Percentiles rank a stretch among this genome's conserved stretches.
These are phyloP conservation scores for Trichaptum fuscoviolaceum DNA, from an alignment of 768 basidiomycete species.

Conservation along the genomic window DNA sequence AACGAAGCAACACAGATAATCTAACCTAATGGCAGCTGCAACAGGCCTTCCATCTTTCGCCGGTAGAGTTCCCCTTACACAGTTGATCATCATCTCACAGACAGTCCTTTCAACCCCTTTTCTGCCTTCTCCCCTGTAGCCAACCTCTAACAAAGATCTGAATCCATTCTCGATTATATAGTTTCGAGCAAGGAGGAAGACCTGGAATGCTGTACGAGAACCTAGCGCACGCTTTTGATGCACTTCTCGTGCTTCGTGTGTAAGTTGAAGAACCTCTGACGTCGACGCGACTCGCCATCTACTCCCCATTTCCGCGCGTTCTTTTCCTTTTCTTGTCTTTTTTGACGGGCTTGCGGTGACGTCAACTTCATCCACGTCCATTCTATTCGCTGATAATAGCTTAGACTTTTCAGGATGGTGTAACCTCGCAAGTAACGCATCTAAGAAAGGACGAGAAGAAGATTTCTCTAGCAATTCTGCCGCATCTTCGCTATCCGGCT, in stretches of 20 bases:
- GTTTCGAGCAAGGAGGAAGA: conserved; percentile 38
- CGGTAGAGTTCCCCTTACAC: conserved; percentile 37
- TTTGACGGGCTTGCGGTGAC: background rate
- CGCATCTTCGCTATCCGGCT: background rate
- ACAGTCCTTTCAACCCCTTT: conserved; percentile 17
- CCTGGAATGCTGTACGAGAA: conserved; percentile 43
- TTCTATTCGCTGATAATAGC: background rate
- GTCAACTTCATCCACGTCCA: background rate
- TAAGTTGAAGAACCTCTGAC: background rate
- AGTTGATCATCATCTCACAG: conserved; percentile 39
- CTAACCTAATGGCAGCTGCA: conserved; percentile 45
- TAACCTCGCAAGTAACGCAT: conserved; percentile 30
- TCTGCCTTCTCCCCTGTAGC: conserved; percentile 19
- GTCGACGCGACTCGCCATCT: background rate
- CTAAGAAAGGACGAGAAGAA: conserved; percentile 29
- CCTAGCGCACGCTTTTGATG: conserved; percentile 19
- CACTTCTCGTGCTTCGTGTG: background rate
- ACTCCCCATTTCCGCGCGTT: background rate
- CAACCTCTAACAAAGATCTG: conserved; percentile 26
- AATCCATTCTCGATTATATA: conserved; percentile 41
- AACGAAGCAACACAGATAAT: conserved; percentile 2
- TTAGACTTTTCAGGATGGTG: conserved; percentile 3
- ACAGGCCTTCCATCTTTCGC: conserved; percentile 40
- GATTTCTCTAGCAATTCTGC: conserved; percentile 14
- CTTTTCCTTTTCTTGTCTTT: background rate